Evolutionary conservation across 2,329 filamentous ascomycete species (phyloP).

Genomic region (Penicillium sp.): DNA sequence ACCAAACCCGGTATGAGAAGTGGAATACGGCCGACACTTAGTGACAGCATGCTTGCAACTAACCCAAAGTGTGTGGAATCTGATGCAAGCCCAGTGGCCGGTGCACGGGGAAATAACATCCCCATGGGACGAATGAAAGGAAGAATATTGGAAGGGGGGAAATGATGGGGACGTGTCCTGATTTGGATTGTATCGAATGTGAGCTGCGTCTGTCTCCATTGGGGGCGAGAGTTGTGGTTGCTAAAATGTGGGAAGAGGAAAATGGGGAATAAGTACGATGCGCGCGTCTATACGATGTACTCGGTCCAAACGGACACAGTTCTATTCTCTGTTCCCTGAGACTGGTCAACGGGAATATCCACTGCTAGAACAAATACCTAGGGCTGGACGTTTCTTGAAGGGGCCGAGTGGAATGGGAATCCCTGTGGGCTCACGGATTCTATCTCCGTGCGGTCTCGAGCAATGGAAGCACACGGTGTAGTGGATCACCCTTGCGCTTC

Average conservation of each 20-base stretch:
- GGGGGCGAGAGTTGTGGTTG: neutral
- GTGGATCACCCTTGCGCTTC: constrained; percentile 10
- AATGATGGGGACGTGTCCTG: neutral
- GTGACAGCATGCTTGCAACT: neutral
- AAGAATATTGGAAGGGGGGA: neutral
- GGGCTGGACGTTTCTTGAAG: neutral
- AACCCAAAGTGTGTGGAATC: neutral
- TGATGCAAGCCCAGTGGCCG: neutral
- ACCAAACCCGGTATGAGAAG: neutral
- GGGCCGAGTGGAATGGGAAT: constrained; percentile 7
- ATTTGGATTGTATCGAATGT: neutral
- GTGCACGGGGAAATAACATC: neutral
- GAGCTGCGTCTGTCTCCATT: neutral
- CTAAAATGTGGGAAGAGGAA: neutral
- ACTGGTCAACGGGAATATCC: neutral
- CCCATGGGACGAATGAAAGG: neutral
- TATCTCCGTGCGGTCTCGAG: constrained; percentile 18
- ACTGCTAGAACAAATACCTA: neutral
- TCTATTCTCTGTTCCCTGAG: neutral
- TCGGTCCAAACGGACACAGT: neutral
- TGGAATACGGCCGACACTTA: neutral
- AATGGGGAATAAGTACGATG: neutral
- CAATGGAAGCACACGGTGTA: constrained; percentile 7
- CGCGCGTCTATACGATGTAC: neutral
- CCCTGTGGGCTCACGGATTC: constrained; percentile 16